Conservation (phyloP, 176 grass and related monocot genomes). For the Thalia dealbata region DNA sequence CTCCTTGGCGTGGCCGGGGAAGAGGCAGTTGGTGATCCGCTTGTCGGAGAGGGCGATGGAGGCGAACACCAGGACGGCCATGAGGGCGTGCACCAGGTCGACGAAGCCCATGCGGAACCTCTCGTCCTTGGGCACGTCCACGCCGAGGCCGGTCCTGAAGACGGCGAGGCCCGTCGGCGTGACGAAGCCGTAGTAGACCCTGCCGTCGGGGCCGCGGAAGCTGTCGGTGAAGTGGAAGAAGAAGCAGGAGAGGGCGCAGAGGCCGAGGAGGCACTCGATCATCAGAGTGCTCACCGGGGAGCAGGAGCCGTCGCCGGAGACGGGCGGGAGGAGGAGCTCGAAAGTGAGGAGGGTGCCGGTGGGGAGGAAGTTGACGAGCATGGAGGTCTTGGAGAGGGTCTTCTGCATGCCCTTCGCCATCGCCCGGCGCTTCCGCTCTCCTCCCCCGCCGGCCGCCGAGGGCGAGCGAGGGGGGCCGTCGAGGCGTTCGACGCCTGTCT, state of each 20-base stretch:
- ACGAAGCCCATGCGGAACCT: slow-evolving; percentile 37
- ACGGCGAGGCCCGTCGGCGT: slow-evolving; percentile 43
- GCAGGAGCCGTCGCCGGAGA: slow-evolving; percentile 40
- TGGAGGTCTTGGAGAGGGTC: slow-evolving; percentile 50
- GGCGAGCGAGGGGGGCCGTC: not conserved
- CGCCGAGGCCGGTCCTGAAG: slow-evolving; percentile 40
- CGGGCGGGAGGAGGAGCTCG: slow-evolving; percentile 44
- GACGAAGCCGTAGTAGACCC: slow-evolving; percentile 54
- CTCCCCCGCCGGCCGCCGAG: not conserved
- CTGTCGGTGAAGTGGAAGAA: slow-evolving; percentile 70
- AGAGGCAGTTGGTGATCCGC: slow-evolving; percentile 35
- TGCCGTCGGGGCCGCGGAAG: slow-evolving; percentile 49
- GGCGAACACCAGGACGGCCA: slow-evolving; percentile 53
- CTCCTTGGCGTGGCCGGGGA: slow-evolving; percentile 40
- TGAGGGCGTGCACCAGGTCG: slow-evolving; percentile 43
- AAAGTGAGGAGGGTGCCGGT: slow-evolving; percentile 52
- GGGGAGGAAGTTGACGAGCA: slow-evolving; percentile 65
- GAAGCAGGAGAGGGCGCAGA: slow-evolving; percentile 49
- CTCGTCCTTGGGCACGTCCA: slow-evolving; percentile 49
- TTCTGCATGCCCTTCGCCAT: slow-evolving; percentile 53
- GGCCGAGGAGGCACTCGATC: slow-evolving; percentile 37
- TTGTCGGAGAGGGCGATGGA: slow-evolving; percentile 41
- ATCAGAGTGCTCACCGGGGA: slow-evolving; percentile 24
- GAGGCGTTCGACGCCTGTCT: not conserved
- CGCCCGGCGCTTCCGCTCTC: slow-evolving; percentile 17